Conservation (phyloP, 768 basidiomycete genomes). For the Termitomyces sp. region DNA sequence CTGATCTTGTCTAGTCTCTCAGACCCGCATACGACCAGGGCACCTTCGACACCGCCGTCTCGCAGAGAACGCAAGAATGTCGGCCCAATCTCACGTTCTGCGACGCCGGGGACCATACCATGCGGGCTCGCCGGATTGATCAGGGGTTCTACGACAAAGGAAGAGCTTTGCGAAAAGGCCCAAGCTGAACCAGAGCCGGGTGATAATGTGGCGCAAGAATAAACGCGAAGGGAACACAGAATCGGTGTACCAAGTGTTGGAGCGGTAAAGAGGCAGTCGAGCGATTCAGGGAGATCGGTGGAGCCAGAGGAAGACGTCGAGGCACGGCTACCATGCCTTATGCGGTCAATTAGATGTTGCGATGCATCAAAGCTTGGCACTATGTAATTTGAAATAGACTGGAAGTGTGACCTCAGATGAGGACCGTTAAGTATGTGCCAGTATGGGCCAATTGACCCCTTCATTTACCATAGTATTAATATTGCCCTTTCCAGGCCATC, state of each 20-base stretch:
- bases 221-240: constrained; percentile 83
- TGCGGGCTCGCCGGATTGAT: constrained; percentile 86
- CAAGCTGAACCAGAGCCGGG: constrained; percentile 75
- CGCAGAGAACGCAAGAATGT: constrained; percentile 74
- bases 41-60: constrained; percentile 75
- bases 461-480: no score
- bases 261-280: constrained; percentile 71
- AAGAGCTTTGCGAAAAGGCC: constrained; percentile 77
- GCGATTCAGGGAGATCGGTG: constrained; percentile 83
- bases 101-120: constrained; percentile 90
- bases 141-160: constrained; percentile 88
- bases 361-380: neutral
- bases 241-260: constrained; percentile 56
- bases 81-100: constrained; percentile 71
- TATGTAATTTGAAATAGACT: no score
- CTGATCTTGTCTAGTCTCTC: constrained; percentile 94
- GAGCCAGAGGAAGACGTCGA: constrained; percentile 94
- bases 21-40: constrained; percentile 88
- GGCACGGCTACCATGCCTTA: constrained; percentile 83
- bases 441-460: no score
- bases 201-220: constrained; percentile 94
- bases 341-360: neutral
- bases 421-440: no score
- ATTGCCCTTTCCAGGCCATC: no score
- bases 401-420: no score